phyloP scores from a whole-genome alignment of 768 basidiomycete genomes.

The Lentinus tigrinus region DNA sequence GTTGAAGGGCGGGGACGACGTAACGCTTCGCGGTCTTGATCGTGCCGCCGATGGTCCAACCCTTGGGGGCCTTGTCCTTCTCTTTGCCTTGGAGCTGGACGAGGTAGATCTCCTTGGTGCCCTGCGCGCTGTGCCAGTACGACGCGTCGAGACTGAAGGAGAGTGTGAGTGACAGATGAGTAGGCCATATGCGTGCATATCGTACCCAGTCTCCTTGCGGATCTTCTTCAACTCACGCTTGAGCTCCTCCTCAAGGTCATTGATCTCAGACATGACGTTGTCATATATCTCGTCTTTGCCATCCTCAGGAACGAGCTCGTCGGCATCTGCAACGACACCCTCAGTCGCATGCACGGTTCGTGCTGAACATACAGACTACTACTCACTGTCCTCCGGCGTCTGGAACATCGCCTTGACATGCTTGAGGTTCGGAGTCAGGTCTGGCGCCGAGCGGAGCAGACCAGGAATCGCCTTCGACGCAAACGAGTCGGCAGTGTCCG shows the following conservation, averaged over 20 bases:
- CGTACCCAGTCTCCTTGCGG: constrained; percentile 66
- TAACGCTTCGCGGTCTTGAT: constrained; percentile 83
- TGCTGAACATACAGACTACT: not conserved
- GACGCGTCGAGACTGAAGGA: constrained; percentile 47
- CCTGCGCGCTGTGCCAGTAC: constrained; percentile 78
- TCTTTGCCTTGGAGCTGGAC: constrained; percentile 63
- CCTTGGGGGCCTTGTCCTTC: constrained; percentile 66
- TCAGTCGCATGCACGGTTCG: not conserved
- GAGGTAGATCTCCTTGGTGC: constrained; percentile 92
- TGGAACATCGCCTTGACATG: constrained; percentile 73
- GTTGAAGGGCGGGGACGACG: constrained; percentile 68
- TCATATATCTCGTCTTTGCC: constrained; percentile 90
- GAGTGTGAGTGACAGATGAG: constrained; percentile 17
- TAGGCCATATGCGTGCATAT: constrained; percentile 1
- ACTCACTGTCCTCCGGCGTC: constrained; percentile 59
- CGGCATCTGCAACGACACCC: constrained; percentile 42
- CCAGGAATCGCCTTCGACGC: constrained; percentile 73
- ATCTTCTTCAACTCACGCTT: constrained; percentile 66
- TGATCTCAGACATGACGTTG: constrained; percentile 68
- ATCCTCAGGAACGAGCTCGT: constrained; percentile 75
- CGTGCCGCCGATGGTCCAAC: constrained; percentile 78
- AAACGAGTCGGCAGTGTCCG: constrained; percentile 69
- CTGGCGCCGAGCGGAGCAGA: constrained; percentile 78
- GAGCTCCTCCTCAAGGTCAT: constrained; percentile 65
- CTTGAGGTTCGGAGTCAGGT: constrained; percentile 68